phyloP scores from a whole-genome alignment of 179 eudicot genomes.

The Beta lomatogona region DNA sequence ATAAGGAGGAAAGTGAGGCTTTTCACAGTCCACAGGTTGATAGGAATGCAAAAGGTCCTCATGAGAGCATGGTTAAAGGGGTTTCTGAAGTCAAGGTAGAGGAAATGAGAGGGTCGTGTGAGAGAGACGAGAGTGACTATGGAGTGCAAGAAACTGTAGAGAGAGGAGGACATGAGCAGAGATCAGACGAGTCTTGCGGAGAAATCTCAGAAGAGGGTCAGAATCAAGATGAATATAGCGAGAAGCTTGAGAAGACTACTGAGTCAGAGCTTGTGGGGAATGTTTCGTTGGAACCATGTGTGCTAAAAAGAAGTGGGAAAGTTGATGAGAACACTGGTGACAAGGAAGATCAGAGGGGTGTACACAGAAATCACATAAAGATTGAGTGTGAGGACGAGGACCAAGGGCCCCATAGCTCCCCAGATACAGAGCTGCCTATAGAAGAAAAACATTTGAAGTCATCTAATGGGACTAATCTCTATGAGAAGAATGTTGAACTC shows the following conservation, averaged over 20 bases:
- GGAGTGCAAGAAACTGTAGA: slow-evolving; percentile 10
- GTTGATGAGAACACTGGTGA: slow-evolving; percentile 6
- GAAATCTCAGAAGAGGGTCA: slow-evolving; percentile 19
- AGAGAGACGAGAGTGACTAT: slow-evolving; percentile 11
- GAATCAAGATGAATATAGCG: slow-evolving; percentile 7
- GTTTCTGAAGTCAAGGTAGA: slow-evolving; percentile 8
- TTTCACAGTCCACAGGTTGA: slow-evolving; percentile 22
- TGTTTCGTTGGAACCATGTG: slow-evolving; percentile 17
- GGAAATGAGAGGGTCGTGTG: slow-evolving; percentile 19
- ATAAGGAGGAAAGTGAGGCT: slow-evolving; percentile 24
- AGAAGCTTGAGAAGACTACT: slow-evolving; percentile 20
- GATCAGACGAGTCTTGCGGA: slow-evolving; percentile 29
- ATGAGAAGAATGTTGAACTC: slow-evolving; percentile 21
- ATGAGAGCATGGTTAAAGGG: slow-evolving; percentile 24
- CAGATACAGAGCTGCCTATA: slow-evolving; percentile 20
- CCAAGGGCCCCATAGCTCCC: slow-evolving; percentile 20
- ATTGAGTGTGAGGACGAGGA: slow-evolving; percentile 25
- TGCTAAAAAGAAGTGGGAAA: slow-evolving; percentile 21
- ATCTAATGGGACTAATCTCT: slow-evolving; percentile 31
- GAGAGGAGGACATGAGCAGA: slow-evolving; percentile 27
- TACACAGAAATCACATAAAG: slow-evolving; percentile 10
- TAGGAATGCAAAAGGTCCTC: slow-evolving; percentile 14
- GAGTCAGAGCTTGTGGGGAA: slow-evolving; percentile 20
- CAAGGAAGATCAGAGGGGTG: slow-evolving; percentile 17
- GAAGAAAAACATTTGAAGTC: slow-evolving; percentile 25